Evolutionary conservation across 345 rosid species (phyloP).

Genomic region (Heritiera littoralis): DNA sequence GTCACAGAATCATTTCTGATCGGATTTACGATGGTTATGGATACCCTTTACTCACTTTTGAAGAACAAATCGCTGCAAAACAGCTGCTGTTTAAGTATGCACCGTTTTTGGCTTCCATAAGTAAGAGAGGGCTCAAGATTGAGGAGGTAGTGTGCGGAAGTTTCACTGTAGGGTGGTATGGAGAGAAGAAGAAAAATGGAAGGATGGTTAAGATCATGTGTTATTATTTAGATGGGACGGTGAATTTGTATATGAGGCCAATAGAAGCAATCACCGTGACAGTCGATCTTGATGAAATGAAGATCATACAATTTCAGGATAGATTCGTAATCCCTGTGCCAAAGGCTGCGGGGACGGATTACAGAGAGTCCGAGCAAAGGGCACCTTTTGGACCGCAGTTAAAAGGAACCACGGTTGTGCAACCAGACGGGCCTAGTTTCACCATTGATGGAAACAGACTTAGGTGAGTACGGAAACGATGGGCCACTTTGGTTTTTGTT

Average conservation of each 20-base stretch:
- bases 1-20: conserved; percentile 14
- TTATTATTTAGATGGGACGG: conserved; percentile 37
- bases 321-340: conserved; percentile 35
- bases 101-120: conserved; percentile 31
- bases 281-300: conserved; percentile 39
- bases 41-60: conserved; percentile 29
- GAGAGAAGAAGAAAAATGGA: conserved; percentile 18
- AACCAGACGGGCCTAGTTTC: conserved; percentile 46
- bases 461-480: conserved; percentile 20
- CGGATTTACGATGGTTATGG: conserved; percentile 31
- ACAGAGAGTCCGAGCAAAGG: conserved; percentile 34
- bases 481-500: not conserved
- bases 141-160: conserved; percentile 29
- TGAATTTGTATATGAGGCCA: conserved; percentile 39
- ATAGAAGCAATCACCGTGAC: conserved; percentile 37
- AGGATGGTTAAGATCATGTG: conserved; percentile 38
- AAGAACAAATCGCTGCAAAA: conserved; percentile 28
- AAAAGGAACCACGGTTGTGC: conserved; percentile 33
- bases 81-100: conserved; percentile 23
- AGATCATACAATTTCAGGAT: conserved; percentile 29
- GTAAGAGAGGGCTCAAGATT: conserved; percentile 32
- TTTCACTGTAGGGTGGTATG: conserved; percentile 37
- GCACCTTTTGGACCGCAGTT: conserved; percentile 23
- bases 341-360: conserved; percentile 40
- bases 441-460: conserved; percentile 35